phyloP scores from a whole-genome alignment of 495 filamentous ascomycete species.

The Clohesyomyces aquaticus region DNA sequence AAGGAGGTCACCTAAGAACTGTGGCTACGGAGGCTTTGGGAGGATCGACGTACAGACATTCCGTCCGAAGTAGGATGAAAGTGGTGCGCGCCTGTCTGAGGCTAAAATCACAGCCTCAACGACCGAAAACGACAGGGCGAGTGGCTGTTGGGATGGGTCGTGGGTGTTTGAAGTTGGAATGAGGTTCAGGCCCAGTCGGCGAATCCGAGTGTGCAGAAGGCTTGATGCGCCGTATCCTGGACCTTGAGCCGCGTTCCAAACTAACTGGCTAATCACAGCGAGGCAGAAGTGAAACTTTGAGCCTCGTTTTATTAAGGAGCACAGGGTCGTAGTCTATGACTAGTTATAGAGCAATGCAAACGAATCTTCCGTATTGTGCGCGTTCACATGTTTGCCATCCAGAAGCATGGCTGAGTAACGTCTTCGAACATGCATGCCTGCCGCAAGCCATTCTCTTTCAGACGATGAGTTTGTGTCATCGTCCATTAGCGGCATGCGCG shows the following conservation, averaged over 20 bases:
- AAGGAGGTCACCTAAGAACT: too few relatives aligned
- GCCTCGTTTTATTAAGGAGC: conserved; percentile 14
- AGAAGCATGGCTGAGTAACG: not conserved
- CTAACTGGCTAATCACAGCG: conserved; percentile 34
- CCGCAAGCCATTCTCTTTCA: too few relatives aligned
- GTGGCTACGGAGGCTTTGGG: too few relatives aligned
- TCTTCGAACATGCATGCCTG: not conserved
- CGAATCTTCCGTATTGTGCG: conserved; percentile 22
- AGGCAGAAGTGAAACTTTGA: conserved; percentile 17
- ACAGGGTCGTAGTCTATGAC: not conserved
- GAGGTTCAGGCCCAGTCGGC: conserved; percentile 27
- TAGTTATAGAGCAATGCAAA: not conserved
- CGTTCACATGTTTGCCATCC: conserved; percentile 5
- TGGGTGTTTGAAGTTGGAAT: conserved; percentile 27
- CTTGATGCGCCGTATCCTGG: conserved; percentile 14
- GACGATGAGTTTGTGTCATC: too few relatives aligned
- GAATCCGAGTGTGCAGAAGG: conserved; percentile 34
- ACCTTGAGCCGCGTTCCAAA: conserved; percentile 1
- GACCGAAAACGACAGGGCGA: conserved; percentile 6
- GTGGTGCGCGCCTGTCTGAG: conserved; percentile 22
- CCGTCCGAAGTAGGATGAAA: not conserved
- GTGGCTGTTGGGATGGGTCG: conserved; percentile 3
- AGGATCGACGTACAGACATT: not conserved
- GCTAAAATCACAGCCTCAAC: conserved; percentile 4
- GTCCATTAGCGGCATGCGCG: too few relatives aligned